Evolutionary conservation across 192 early-diverging fungal species (phyloP), one percentile per base, ranked within the genome.

Genomic region (Coemansia erecta): DNA sequence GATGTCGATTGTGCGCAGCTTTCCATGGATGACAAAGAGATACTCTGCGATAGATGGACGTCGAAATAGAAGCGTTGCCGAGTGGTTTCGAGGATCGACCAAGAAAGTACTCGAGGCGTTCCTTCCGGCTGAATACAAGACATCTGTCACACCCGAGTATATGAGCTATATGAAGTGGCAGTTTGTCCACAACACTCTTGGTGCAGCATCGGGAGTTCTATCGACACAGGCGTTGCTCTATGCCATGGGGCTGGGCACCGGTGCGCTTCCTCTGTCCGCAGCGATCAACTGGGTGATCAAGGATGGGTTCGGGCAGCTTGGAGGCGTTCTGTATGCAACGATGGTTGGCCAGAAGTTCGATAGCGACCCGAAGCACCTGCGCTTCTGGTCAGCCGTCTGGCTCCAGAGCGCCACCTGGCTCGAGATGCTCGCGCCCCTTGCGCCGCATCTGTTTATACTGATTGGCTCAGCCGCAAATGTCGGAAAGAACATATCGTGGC

Each of bases 201-300:
- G 91, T 35, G 83, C 90, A 0, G 82, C 93, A 1, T 91, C 90
- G 3, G 84, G 86, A 61, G 88, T 90, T n/a, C 81, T 94, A 45
- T 84, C 90, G 0, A 93, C 87, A 5, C 93, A 94, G 58, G 87
- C 89, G n/a, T 82, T 94, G 54, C 67, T 94, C 22, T 90, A 87
- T 51, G 91, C 91, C 0, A 84, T 94, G 64, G 92, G 91, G 7
- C 79, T 94, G 5, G 88, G 89, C 13, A 82, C 89, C 8, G 86
- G 84, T 24, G 83, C 87, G n/a, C 83, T 87, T 35, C 85, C 86
- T 45, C 69, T 89, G 55, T 91, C 92, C 11, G 92, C 90, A 1
- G 89, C 91, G 0, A 85, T 92, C 35, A 94, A 92, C 72, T 94
- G 91, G 91, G 86, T 94, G 52, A 86, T 94, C 66, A 94, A 94